These are phyloP conservation scores for Phytophthora kernoviae DNA, from an alignment of 352 stramenopile genomes.

Conservation along the genomic window DNA sequence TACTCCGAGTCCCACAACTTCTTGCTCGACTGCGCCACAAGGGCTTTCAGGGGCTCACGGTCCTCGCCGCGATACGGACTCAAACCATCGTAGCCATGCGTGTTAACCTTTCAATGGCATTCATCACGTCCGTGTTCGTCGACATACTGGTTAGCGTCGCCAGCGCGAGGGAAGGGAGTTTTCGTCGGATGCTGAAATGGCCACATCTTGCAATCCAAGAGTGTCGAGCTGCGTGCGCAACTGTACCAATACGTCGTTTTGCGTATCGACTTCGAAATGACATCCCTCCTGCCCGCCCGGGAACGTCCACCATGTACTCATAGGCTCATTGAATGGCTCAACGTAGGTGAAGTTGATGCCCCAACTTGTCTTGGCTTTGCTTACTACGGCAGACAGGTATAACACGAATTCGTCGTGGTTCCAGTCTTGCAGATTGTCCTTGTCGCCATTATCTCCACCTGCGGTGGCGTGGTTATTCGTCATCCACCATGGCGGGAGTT, in stretches of 20 bases:
- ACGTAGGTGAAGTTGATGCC: conserved; percentile 58
- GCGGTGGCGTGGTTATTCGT: conserved; percentile 56
- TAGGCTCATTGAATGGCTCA: conserved; percentile 66
- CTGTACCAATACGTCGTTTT: conserved; percentile 47
- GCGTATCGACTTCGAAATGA: conserved; percentile 48
- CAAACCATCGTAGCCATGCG: conserved; percentile 55
- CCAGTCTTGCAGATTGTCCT: conserved; percentile 57
- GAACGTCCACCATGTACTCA: conserved; percentile 53
- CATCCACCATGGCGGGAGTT: conserved; percentile 78
- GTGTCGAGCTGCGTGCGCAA: conserved; percentile 43
- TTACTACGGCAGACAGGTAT: conserved; percentile 52
- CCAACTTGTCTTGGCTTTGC: conserved; percentile 49
- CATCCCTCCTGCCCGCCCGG: conserved; percentile 56
- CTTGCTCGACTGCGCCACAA: conserved; percentile 36
- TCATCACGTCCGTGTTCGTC: conserved; percentile 24
- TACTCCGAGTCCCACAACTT: conserved; percentile 70
- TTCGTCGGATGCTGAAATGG: conserved; percentile 54
- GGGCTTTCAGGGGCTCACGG: conserved; percentile 36
- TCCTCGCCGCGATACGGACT: conserved; percentile 47
- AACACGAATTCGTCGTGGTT: conserved; percentile 52
- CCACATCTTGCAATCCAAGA: conserved; percentile 30
- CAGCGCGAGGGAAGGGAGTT: conserved; percentile 48
- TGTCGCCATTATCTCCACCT: conserved; percentile 37
- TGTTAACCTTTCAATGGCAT: conserved; percentile 58
- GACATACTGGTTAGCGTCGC: conserved; percentile 41